Evolutionary conservation across 805 yeast species (phyloP), one percentile per base, ranked within the genome.

Genomic region (Yarrowia sp.): DNA sequence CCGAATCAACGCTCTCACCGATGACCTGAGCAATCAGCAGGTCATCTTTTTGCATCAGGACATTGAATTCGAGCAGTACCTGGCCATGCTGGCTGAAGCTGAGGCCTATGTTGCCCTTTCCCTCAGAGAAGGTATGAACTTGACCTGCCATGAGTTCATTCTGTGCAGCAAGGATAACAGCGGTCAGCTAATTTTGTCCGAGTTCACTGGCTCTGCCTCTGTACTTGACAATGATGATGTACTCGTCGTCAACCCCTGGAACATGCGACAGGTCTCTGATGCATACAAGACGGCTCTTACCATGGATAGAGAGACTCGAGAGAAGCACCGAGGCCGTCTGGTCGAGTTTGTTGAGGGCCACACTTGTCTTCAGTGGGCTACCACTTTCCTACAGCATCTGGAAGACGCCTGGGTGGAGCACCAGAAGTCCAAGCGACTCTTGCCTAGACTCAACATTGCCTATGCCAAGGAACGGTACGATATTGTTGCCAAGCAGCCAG

Each of bases 61-160:
- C 72, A 85, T 95, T 66, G 93, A 87, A 44, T 94, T 91, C 75
- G 89, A 87, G 68, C 98, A 95, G 77, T 95, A 95, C 75, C 77
- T 95, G 69, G 98, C 97, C 0, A 79, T 95, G 61, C 84, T 90
- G 55, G 80, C 87, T 43, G 98, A 92, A 75, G 97, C 98, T 1
- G 96, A 91, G 71, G 82, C 86, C 0, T 95, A 95, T 74, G 87
- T 90, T 52, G 97, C 94, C 1, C 87, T 96, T 10, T 90, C 97
- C 1, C 85, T 94, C 82, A 87, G 99, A 75, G 99, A 95, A 77
- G 99, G 99, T 33, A 90, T 95, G 92, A 95, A 95, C 73, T 82
- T 95, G 74, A 93, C 98, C 0, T 94, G 97, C 72, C 99, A 95
- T 75, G 99, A 95, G 76, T 95, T 89, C 76, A 84, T 92, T 49